Conservation (phyloP, 2,329 filamentous ascomycete genomes). For the Colletotrichum incanum region DNA sequence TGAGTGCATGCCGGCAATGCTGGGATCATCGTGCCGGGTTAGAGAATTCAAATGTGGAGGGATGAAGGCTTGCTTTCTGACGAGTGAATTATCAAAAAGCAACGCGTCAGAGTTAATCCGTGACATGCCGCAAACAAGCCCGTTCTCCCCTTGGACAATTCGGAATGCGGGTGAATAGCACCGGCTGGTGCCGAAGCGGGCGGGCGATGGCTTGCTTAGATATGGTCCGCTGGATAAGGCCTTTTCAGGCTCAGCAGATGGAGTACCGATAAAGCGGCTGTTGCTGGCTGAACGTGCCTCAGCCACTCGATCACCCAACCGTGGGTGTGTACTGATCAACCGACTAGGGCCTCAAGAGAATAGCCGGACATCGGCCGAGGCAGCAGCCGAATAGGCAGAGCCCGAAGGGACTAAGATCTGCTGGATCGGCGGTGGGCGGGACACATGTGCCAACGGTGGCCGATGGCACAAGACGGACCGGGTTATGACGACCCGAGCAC, state of each 20-base stretch:
- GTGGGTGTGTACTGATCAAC: constrained; percentile 14
- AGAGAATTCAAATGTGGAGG: too few relatives aligned
- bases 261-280: neutral
- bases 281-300: neutral
- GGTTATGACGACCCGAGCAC: constrained; percentile 16
- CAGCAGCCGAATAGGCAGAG: neutral
- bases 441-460: constrained; percentile 15
- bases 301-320: constrained; percentile 17
- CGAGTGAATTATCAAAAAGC: neutral
- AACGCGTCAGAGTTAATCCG: constrained; percentile 13
- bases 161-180: constrained; percentile 8
- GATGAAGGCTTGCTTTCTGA: too few relatives aligned
- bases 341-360: neutral
- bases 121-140: constrained; percentile 3
- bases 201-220: neutral
- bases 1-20: too few relatives aligned
- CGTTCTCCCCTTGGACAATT: neutral
- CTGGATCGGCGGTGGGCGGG: constrained; percentile 32
- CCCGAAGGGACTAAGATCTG: constrained; percentile 24
- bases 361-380: neutral
- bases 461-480: constrained; percentile 3
- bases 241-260: neutral
- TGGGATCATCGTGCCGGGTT: too few relatives aligned
- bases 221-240: neutral
- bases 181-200: constrained; percentile 23